Conservation (phyloP, 768 basidiomycete genomes). For the Amanita subjunquillea region DNA sequence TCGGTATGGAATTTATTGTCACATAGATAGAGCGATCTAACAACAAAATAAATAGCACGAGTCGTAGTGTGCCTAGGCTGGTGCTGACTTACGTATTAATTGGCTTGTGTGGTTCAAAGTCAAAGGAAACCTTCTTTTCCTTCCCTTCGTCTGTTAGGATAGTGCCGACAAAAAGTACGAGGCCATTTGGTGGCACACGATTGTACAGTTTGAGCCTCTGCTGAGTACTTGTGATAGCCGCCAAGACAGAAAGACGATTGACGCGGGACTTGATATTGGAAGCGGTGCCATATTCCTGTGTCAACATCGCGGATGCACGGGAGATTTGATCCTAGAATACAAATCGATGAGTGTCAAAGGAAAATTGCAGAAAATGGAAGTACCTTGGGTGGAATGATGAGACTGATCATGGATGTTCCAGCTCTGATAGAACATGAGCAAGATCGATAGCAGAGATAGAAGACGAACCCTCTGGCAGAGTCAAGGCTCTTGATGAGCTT, state of each 20-base stretch:
- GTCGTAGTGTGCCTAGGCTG: neutral
- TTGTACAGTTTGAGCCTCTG: constrained; percentile 96
- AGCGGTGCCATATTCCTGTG: constrained; percentile 97
- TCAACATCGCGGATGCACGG: constrained; percentile 89
- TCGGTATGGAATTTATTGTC: constrained; percentile 99
- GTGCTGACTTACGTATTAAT: constrained; percentile 82
- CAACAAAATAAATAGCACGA: constrained; percentile 4
- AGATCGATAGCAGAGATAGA: constrained; percentile 3
- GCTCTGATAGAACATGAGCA: constrained; percentile 40
- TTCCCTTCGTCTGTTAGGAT: constrained; percentile 98
- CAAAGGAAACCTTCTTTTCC: constrained; percentile 98
- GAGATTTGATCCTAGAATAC: constrained; percentile 78
- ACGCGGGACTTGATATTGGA: constrained; percentile 99
- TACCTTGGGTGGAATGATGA: constrained; percentile 93
- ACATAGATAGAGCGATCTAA: constrained; percentile 92
- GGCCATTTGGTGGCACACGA: constrained; percentile 91
- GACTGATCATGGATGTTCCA: constrained; percentile 97
- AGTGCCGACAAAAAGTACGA: constrained; percentile 96
- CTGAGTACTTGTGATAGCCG: constrained; percentile 97
- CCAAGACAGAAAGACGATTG: constrained; percentile 93
- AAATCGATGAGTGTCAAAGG: constrained; percentile 6
- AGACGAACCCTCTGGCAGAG: constrained; percentile 71
- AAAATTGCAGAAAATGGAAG: constrained; percentile 9
- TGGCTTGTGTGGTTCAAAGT: constrained; percentile 97
- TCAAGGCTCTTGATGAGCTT: constrained; percentile 99